These are phyloP conservation scores for Xylaria bambusicola DNA, from an alignment of 495 filamentous ascomycete species.

Conservation along the genomic window DNA sequence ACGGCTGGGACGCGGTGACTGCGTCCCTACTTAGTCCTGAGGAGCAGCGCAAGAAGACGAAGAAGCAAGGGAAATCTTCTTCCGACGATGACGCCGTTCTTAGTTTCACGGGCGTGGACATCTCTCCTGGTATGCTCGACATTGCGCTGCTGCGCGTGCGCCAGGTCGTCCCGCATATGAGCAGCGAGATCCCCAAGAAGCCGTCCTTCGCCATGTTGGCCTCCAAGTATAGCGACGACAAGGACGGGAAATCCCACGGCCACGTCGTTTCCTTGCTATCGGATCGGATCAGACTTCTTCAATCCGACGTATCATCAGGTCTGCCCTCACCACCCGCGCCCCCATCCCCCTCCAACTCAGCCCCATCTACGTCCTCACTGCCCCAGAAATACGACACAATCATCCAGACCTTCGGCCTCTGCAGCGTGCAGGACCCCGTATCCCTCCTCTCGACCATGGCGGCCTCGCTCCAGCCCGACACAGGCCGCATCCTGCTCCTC, in stretches of 20 bases:
- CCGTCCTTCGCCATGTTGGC: conserved; percentile 30
- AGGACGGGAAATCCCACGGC: conserved; percentile 8
- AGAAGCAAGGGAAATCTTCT: conserved; percentile 8
- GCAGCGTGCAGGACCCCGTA: conserved; percentile 77
- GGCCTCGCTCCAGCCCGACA: conserved; percentile 48
- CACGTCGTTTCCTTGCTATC: conserved; percentile 36
- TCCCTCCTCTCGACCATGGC: conserved; percentile 64
- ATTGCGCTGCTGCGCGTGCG: conserved; percentile 42
- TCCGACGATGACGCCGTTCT: conserved; percentile 26
- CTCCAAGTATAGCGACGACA: conserved; percentile 16
- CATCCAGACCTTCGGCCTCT: conserved; percentile 90
- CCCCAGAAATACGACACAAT: conserved; percentile 75
- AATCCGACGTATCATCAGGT: conserved; percentile 38
- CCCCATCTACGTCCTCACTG: too few species aligned
- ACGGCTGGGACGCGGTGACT: conserved; percentile 50
- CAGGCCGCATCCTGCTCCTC: conserved; percentile 77
- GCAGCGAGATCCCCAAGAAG: conserved; percentile 33
- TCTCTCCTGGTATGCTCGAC: conserved; percentile 45
- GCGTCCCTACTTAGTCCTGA: conserved; percentile 18
- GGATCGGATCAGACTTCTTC: conserved; percentile 38
- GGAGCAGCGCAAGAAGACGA: conserved; percentile 14
- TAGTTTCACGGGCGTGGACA: conserved; percentile 50
- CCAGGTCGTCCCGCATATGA: conserved; percentile 30
- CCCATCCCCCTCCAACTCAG: conserved; percentile 23
- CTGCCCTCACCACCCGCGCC: conserved; percentile 30